Base-by-base conservation (phyloP, 1,139 yeast species). In the Geotrichum bryndzae region DNA sequence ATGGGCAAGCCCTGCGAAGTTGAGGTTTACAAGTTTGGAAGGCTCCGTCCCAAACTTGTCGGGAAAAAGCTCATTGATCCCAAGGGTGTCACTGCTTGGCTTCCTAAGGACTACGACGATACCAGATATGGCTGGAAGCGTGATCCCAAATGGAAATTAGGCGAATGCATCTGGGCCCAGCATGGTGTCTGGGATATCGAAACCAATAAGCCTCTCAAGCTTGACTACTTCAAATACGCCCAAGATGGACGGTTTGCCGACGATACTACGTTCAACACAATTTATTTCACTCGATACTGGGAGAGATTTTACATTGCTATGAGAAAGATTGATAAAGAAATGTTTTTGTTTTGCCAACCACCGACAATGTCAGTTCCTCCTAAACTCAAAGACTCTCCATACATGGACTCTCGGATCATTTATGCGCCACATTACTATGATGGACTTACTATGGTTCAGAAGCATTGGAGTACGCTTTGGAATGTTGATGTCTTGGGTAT, bases 321-420 rank as follows among this genome's bases (percentile, higher is more conserved):
- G 66, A 76, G 96, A 64, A 66, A 72, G 1, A 66, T 78, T 0
- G 81, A 81, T 54, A 56, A 81, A 1, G 77, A 81, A 13, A 75
- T 81, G 10, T 84, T 87, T 64, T 75, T 90, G 22, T 78, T 92
- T 54, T 75, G 92, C 67, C 96, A 90, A 73, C 88, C 96, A 0
- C 96, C 96, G 1, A 95, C 89, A 0, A 77, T 92, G 66, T 89
- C 88, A 66, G 72, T 82, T 3, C 97, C 97, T 0, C 98, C 98
- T 0, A 73, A 75, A 10, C 74, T 90, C 61, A 80, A 79, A 65
- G 80, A 79, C 8, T 81, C 88, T 25, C 74, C 78, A 2, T 73
- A 85, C 52, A 74, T 90, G 25, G 96, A 90, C 69, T 72, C 77
- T 1, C 82, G 81, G 63, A 87, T 91, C 0, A 82, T 87, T 0